A percentile compares a stretch with the other conserved stretches of the same genome.
These are phyloP conservation scores for Russula dissimulans DNA, from an alignment of 768 basidiomycete genomes.

Conservation along the genomic window DNA sequence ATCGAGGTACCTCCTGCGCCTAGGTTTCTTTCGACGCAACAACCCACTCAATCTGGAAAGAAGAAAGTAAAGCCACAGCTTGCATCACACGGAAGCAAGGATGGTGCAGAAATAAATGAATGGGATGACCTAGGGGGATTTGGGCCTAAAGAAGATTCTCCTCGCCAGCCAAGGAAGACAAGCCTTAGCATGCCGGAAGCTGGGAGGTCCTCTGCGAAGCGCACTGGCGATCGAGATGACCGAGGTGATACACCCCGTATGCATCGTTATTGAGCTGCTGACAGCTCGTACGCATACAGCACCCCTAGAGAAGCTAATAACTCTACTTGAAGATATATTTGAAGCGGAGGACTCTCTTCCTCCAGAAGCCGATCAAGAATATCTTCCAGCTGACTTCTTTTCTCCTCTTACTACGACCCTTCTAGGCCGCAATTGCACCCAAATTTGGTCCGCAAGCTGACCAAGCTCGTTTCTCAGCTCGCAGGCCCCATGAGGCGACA, in stretches of 20 bases:
- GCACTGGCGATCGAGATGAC: conserved; percentile 70
- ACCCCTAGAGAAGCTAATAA: conserved; percentile 67
- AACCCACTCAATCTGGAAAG: conserved; percentile 11
- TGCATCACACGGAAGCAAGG: background rate
- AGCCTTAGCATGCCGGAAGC: conserved; percentile 25
- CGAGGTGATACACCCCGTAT: conserved; percentile 36
- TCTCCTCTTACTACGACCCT: conserved; percentile 50
- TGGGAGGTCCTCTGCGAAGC: conserved; percentile 42
- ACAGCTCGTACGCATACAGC: conserved; percentile 27
- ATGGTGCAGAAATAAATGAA: conserved; percentile 13
- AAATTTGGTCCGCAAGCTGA: conserved; percentile 54
- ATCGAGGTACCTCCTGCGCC: conserved; percentile 26
- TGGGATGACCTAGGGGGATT: conserved; percentile 23
- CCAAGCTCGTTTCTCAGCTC: conserved; percentile 57
- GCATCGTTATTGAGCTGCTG: background rate
- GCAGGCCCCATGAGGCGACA: conserved; percentile 61
- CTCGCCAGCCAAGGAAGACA: conserved; percentile 29
- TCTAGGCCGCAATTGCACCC: conserved; percentile 54
- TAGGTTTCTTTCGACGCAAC: conserved; percentile 17
- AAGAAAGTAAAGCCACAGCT: background rate
- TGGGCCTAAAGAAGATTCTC: conserved; percentile 34
- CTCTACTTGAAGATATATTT: conserved; percentile 76
- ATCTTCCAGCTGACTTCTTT: conserved; percentile 55
- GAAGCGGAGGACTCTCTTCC: conserved; percentile 69
- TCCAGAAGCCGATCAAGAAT: conserved; percentile 39